A percentile compares a stretch with the other conserved stretches of the same genome.
These are phyloP conservation scores for Lasiodiplodia sp. DNA, from an alignment of 2,329 filamentous ascomycete genomes.

Conservation along the genomic window DNA sequence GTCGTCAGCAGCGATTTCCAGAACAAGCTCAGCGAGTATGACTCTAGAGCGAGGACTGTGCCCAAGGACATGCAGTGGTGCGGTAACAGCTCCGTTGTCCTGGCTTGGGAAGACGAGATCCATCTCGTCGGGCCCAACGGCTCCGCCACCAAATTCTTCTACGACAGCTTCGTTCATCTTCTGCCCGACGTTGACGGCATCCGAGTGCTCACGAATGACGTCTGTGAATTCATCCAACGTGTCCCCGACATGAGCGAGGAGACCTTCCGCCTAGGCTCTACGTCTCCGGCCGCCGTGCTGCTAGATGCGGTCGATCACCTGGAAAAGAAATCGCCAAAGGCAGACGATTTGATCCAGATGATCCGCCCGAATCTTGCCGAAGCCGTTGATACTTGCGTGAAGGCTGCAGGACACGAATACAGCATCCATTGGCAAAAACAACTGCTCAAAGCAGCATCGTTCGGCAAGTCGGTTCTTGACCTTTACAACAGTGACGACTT, in stretches of 20 bases:
- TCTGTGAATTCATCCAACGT: conserved; percentile 97
- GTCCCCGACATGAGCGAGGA: conserved; percentile 86
- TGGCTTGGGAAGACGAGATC: conserved; percentile 98
- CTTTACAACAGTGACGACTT: conserved; percentile 99
- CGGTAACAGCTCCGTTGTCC: conserved; percentile 88
- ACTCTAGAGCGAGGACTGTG: conserved; percentile 82
- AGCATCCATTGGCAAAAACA: conserved; percentile 93
- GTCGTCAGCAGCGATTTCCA: conserved; percentile 97
- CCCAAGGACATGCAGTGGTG: conserved; percentile 95
- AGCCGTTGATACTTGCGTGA: conserved; percentile 92
- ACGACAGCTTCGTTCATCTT: conserved; percentile 89
- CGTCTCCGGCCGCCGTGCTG: conserved; percentile 88
- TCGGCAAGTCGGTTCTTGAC: conserved; percentile 96
- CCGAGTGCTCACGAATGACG: conserved; percentile 85
- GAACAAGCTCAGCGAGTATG: conserved; percentile 87
- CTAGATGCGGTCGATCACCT: conserved; percentile 91
- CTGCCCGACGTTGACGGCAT: conserved; percentile 90
- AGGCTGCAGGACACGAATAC: conserved; percentile 91
- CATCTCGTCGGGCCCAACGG: conserved; percentile 89
- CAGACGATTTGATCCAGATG: conserved; percentile 95
- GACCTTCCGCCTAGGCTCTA: conserved; percentile 87
- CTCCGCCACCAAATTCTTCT: conserved; percentile 79
- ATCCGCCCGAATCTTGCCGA: conserved; percentile 88
- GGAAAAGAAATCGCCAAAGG: conserved; percentile 93
- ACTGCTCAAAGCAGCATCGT: conserved; percentile 93